Base-by-base conservation (phyloP, 2,329 filamentous ascomycete species). In the Colletotrichum eremochloae region DNA sequence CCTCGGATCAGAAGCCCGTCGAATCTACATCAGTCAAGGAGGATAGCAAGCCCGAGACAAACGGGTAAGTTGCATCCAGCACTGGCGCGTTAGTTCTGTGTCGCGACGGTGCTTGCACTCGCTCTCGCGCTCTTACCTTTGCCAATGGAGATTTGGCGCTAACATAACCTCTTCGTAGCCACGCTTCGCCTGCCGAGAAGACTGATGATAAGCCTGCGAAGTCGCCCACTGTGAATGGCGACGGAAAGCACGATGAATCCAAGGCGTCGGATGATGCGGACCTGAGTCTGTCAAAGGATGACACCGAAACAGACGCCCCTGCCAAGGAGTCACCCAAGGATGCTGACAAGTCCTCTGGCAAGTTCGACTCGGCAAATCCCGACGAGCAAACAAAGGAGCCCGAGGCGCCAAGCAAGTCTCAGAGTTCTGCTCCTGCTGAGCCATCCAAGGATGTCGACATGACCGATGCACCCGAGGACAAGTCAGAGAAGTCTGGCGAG, bases 1-100 rank as follows among this genome's bases (percentile, higher is more conserved):
- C 79, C 75, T 75, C 80, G 78, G 87, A 87, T 77, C 81, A 86
- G 77, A 90, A 89, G 82, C 81, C 84, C 78, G 76, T 71, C 52
- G 78, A 79, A 55, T 74, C 75, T 36, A 76, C 74, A 63, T 60
- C 72, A n/a, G 76, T 78, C 29, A 79, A 78, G 74, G 80, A 80
- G 63, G 79, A 80, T 55, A 74, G 76, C 42, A 82, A 79, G 63
- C 71, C 80, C 63, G 79, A 80, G 74, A 72, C 80, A 20, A 84
- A 83, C 71, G 82, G 82, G 82, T 84, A 78, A 80, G 82, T 81
- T 24, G 58, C 68, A 66, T 63, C 57, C 20, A 12, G 44, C 20
- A 15, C 64, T 60, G 55, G 58, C 46, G 67, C 63, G 69, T 5
- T 20, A 12, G 12, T 8, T 67, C 67, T 57, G 56, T 71, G 63